Percentiles rank a stretch among this genome's conserved stretches.
These are phyloP conservation scores for Trametes versicolor DNA, from an alignment of 1,284 basidiomycete species.

Conservation along the genomic window DNA sequence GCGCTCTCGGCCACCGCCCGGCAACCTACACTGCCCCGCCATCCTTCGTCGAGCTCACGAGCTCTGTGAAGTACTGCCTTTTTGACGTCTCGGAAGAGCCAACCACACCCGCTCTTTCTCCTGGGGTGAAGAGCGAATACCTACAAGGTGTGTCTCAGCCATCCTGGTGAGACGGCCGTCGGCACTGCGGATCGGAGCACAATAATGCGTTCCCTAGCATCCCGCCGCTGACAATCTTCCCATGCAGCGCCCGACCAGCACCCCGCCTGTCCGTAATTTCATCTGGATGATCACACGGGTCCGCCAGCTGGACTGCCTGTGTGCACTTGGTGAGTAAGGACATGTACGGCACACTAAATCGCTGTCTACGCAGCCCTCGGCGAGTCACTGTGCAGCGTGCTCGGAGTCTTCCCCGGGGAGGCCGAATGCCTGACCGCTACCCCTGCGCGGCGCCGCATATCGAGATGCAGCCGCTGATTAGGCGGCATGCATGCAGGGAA, in stretches of 20 bases:
- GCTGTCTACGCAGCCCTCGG: background rate
- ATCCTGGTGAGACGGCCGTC: background rate
- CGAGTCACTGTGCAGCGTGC: background rate
- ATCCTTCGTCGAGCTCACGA: too few species aligned
- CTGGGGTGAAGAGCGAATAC: background rate
- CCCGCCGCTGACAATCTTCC: slow-evolving; percentile 1
- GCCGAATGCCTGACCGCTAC: background rate
- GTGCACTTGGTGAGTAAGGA: background rate
- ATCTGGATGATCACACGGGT: background rate
- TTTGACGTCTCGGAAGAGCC: background rate
- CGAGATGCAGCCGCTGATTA: background rate
- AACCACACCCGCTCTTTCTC: background rate
- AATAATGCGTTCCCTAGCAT: background rate
- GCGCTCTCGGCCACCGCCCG: slow-evolving; percentile 14
- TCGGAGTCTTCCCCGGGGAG: background rate
- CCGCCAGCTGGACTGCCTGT: background rate
- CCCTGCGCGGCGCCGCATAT: background rate
- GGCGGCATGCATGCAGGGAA: background rate
- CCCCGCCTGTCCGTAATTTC: background rate
- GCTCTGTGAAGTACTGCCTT: background rate
- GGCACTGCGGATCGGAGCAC: background rate
- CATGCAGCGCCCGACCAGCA: background rate
- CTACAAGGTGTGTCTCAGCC: too few species aligned
- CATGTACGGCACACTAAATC: too few species aligned
- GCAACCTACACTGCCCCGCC: slow-evolving; percentile 1